Evolutionary conservation across 2,329 filamentous ascomycete genomes (phyloP), one percentile per base, ranked within the genome.

Genomic region (Cryoendolithus antarcticus): DNA sequence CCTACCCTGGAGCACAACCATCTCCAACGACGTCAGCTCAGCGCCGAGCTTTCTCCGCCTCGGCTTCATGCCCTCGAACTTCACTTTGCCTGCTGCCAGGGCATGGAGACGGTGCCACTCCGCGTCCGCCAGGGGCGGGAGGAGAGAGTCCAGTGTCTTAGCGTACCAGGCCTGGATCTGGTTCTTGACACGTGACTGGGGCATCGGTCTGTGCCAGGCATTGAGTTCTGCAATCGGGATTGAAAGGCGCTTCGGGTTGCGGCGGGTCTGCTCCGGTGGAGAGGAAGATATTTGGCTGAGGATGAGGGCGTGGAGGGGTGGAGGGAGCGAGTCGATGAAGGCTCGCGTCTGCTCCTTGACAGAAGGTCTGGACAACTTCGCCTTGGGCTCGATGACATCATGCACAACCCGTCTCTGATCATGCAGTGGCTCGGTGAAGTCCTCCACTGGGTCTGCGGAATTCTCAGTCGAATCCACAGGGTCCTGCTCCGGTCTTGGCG

Each of bases 151-250:
- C 44, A 71, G 55, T 2, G 64, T 50, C 6, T 57, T 48, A 2
- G 62, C 62, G 46, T 67, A 69, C 61, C 64, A 69, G 28, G 58
- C 51, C 28, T 55, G 52, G 5, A 62, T 59, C 41, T 63, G 54
- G 40, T 69, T 70, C 31, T 57, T 56, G 6, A 63, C 60, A 13
- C 69, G 56, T 33, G 50, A 59, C 27, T 59, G 48, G 4, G 68
- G 66, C 60, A 70, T 65, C 2, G 65, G 61, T 4, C 62, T 58
- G 36, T 56, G 51, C 66, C 67, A 70, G 11, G 54, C 50, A 39
- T 71, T 71, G 40, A 56, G 56, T 32, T 58, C 55, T n/a, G 66
- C 63, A 12, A 67, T 60, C 8, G 43, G 41, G 1, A 56, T 58
- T 4, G 44, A 33, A 1, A 55, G 38, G 10, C 45, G 41, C 9